Percentiles rank a stretch among this genome's conserved stretches.
Conservation (phyloP, 768 basidiomycete species). For the Pleurotus tuoliensis region DNA sequence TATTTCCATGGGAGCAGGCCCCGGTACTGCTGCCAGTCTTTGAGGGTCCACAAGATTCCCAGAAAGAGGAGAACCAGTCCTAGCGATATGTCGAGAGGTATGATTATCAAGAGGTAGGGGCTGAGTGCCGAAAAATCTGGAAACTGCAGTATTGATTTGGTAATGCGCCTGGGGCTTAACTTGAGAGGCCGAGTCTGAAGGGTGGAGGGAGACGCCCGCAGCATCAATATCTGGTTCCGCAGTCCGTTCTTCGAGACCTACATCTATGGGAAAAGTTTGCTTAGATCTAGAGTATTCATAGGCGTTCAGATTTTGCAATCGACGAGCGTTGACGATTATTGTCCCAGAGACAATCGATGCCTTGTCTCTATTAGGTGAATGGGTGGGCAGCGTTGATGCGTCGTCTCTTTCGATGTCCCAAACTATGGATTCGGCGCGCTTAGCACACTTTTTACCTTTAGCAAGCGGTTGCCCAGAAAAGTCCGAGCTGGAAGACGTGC, state of each 20-base stretch:
- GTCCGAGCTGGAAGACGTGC: not conserved
- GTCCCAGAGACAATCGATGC: slow-evolving; percentile 12
- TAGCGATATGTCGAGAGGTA: no score
- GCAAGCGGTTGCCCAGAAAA: not conserved
- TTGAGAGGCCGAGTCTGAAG: slow-evolving; percentile 60
- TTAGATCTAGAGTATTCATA: not conserved
- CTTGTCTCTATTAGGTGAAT: not conserved
- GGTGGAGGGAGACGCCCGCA: slow-evolving; percentile 23
- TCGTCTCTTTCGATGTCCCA: slow-evolving; percentile 54
- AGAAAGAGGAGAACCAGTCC: no score
- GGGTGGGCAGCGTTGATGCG: slow-evolving; percentile 20
- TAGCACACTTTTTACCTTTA: not conserved
- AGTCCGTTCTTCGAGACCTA: not conserved
- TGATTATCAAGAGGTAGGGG: no score
- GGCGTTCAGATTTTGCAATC: not conserved
- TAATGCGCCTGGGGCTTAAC: slow-evolving; percentile 15
- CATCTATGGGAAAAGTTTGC: not conserved
- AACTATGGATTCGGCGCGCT: slow-evolving; percentile 32
- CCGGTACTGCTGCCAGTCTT: no score
- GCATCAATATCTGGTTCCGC: not conserved
- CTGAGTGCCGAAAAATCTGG: slow-evolving; percentile 16
- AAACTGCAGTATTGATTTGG: slow-evolving; percentile 2
- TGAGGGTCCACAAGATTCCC: no score
- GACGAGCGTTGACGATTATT: slow-evolving; percentile 33
- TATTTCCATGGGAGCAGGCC: no score